These are phyloP conservation scores for Buddleja alternifolia DNA, from an alignment of 257 asterid genomes.

Conservation along the genomic window DNA sequence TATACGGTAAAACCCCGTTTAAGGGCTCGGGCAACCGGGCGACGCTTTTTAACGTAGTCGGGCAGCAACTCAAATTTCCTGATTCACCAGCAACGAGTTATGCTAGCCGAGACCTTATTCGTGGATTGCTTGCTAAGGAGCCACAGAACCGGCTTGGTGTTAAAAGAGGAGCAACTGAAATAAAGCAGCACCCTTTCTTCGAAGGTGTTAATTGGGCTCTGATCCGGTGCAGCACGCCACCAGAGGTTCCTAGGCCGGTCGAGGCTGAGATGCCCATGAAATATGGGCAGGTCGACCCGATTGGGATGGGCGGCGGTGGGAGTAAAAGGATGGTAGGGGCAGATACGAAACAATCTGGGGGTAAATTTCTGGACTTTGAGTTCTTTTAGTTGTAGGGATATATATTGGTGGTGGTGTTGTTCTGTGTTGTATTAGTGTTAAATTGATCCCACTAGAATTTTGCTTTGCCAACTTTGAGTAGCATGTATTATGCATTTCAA, in stretches of 20 bases:
- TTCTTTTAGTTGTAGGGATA: constrained; percentile 60
- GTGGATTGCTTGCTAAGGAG: constrained; percentile 77
- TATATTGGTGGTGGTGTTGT: constrained; percentile 17
- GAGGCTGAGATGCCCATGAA: constrained; percentile 52
- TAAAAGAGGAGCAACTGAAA: constrained; percentile 80
- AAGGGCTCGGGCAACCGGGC: constrained; percentile 81
- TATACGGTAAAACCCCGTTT: constrained; percentile 77
- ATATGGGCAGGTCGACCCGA: constrained; percentile 41
- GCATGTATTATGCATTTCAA: background rate
- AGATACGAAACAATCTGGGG: constrained; percentile 57
- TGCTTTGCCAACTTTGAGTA: constrained; percentile 10
- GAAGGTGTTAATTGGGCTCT: constrained; percentile 88
- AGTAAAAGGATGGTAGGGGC: constrained; percentile 49
- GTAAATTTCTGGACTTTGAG: constrained; percentile 87
- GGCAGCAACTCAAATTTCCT: constrained; percentile 72
- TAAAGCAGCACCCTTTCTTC: constrained; percentile 82
- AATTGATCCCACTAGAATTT: constrained; percentile 25
- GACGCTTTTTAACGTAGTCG: constrained; percentile 73
- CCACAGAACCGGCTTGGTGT: constrained; percentile 76
- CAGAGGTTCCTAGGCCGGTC: constrained; percentile 67
- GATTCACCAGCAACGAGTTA: constrained; percentile 73
- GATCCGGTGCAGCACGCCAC: constrained; percentile 81
- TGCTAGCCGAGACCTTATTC: constrained; percentile 68
- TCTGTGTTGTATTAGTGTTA: constrained; percentile 25
- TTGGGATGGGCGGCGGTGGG: constrained; percentile 39